phyloP scores from a whole-genome alignment of 345 rosid species.

The Psidium guajava region DNA sequence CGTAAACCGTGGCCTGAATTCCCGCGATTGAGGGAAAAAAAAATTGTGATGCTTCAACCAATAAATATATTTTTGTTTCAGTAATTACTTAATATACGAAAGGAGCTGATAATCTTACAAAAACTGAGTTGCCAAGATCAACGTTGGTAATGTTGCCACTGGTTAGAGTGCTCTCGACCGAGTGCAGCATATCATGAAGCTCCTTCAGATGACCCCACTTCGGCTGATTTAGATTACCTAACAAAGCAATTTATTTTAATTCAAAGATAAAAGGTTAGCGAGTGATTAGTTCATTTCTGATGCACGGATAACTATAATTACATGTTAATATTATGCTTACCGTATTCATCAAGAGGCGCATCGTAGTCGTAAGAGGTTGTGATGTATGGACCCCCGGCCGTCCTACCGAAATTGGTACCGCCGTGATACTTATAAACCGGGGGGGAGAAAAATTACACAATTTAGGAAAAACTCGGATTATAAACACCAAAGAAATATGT shows the following conservation, averaged over 20 bases:
- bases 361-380: conserved; percentile 28
- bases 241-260: not conserved
- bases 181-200: conserved; percentile 40
- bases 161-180: conserved; percentile 45
- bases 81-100: not conserved
- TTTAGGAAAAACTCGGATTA: not conserved
- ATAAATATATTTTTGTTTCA: not conserved
- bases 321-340: not conserved
- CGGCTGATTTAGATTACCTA: conserved; percentile 68
- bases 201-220: conserved; percentile 74
- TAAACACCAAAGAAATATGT: not conserved
- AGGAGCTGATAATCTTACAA: conserved; percentile 6
- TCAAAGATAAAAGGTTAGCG: not conserved
- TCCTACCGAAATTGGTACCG: conserved; percentile 32
- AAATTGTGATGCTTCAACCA: not conserved
- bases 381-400: conserved; percentile 35
- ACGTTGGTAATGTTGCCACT: conserved; percentile 24
- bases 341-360: conserved; percentile 44
- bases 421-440: conserved; percentile 22
- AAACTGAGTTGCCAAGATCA: conserved; percentile 26
- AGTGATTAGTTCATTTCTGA: not conserved
- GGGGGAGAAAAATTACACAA: not conserved
- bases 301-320: not conserved
- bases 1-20: conserved; percentile 32
- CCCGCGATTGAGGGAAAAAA: not conserved